Base-by-base conservation (phyloP, 225 moss, liverwort and hornwort species). In the Physcomitrium patens region DNA sequence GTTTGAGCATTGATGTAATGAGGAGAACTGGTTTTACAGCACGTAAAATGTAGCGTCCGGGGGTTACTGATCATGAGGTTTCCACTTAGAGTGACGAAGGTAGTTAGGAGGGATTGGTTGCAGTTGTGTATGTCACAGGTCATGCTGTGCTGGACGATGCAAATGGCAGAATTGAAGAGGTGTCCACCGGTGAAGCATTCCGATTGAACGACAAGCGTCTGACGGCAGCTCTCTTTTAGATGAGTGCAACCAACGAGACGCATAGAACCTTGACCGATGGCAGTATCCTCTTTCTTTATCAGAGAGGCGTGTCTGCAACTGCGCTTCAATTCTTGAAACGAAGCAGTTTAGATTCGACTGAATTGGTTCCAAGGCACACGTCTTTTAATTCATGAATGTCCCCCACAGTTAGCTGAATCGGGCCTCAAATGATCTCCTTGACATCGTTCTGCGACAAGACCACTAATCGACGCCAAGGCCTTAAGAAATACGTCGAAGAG, bases 401-500 rank as follows among this genome's bases (percentile, higher is more conserved):
- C 41, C 48, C 59, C n/a, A 58, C 3, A 11, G 64, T 18, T 26
- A 7, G 5, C 4, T 69, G 70, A 9, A 49, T 60, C 4, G 17
- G 28, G 19, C 10, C 77, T 60, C 15, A 52, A 51, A 58, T 24
- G 31, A 15, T n/a, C 2, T 74, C 80, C 70, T 78, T 84, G 74
- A 81, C 78, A 41, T 48, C 56, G 12, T 23, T 51, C 51, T 50
- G 23, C 42, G n/a, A 9, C 48, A 63, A 84, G 81, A 85, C 84
- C 2, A 81, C 84, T 44, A 78, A 85, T 44, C 81, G 84, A 20
- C 84, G 81, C 41, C 84, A 85, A 59, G 80, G 68, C 62, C 27
- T 81, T 1, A 85, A 75, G 52, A 85, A 68, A 68, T 45, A 78
- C 3, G 81, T 78, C 3, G 84, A 85, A 47, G 81, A 78, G 71